Base-by-base conservation (phyloP, 257 asterid genomes). In the Capsicum chinense region DNA sequence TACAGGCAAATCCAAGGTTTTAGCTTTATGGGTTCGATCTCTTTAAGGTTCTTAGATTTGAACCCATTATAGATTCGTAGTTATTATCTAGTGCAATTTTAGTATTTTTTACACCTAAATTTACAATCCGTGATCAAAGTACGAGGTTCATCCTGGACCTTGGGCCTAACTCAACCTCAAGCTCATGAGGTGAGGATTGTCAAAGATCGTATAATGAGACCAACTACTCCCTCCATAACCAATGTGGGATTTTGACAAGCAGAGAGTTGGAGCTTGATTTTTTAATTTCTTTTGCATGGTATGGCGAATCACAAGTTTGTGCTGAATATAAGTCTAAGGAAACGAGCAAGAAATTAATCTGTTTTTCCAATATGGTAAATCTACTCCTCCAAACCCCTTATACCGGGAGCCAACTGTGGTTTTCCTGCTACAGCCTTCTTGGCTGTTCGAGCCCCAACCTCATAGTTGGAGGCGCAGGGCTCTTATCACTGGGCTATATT, bases 151-250 rank as follows among this genome's bases (percentile, higher is more conserved):
- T 12, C 42, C 17, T 11, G 9, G 8, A 63, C 42, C 5, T 63
- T 63, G 71, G n/a, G 71, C 47, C 71, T 64, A 64, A 26, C 37
- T 64, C 71, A 64, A 64, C n/a, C n/a, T 64, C 71, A 26, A 64
- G 17, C 0, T 66, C 21, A 15, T 37, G 76, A 7, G 50, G 13
- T 37, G 19, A 68, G 35, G 76, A 37, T 68, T 68, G 26, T 39
- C 3, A 5, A 68, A 37, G 14, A 15, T 13, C 54, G 3, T 37
- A 37, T 39, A 37, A 1, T 7, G 14, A 37, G 76, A 37, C 3
- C 52, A 68, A 68, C 39, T 37, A 67, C 52, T 50, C 52, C 78
- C 39, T 37, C 54, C 54, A 39, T 68, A 68, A 14, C 54, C 14
- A 15, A 68, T 68, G 78, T 39, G 1, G 26, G 48, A 39, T 8